These are phyloP conservation scores for Phytophthora cactorum DNA, from an alignment of 352 stramenopile species.

Conservation along the genomic window DNA sequence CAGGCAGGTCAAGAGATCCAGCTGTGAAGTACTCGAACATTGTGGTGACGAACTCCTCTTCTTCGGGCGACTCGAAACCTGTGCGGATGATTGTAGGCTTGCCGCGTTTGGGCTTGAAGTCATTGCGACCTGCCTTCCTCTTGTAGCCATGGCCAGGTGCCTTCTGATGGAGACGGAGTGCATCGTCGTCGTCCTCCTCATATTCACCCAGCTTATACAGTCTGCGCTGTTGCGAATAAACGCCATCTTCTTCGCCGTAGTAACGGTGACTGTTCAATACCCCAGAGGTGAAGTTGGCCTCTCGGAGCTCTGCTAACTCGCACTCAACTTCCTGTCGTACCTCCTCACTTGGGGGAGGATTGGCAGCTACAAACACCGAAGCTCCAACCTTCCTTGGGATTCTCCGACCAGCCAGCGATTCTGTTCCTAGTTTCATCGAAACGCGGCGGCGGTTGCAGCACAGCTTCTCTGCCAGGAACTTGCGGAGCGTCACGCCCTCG, in stretches of 20 bases:
- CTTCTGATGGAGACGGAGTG: neutral
- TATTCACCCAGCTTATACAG: conserved; percentile 23
- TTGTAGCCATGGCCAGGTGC: conserved; percentile 13
- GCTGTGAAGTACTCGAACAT: conserved; percentile 74
- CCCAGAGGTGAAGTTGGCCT: conserved; percentile 41
- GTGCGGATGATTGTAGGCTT: conserved; percentile 78
- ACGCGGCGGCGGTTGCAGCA: conserved; percentile 69
- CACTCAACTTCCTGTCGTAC: conserved; percentile 42
- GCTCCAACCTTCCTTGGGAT: conserved; percentile 75
- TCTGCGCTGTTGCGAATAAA: conserved; percentile 8
- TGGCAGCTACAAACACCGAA: conserved; percentile 59
- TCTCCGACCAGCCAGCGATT: conserved; percentile 59
- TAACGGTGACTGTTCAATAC: conserved; percentile 15
- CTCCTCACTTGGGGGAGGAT: conserved; percentile 39
- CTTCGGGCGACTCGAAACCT: conserved; percentile 69
- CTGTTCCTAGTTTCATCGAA: conserved; percentile 79
- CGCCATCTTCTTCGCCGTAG: conserved; percentile 7
- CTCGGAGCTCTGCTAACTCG: conserved; percentile 44
- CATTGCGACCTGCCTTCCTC: conserved; percentile 14
- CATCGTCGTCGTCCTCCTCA: conserved; percentile 7
- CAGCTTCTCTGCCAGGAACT: conserved; percentile 72
- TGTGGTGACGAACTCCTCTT: conserved; percentile 62
- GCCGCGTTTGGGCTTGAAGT: conserved; percentile 33
- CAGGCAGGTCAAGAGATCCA: conserved; percentile 54
- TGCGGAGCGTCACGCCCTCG: conserved; percentile 69